Evolutionary conservation across 1,284 basidiomycete species (phyloP).

Genomic region (Singerocomus inundabilis): DNA sequence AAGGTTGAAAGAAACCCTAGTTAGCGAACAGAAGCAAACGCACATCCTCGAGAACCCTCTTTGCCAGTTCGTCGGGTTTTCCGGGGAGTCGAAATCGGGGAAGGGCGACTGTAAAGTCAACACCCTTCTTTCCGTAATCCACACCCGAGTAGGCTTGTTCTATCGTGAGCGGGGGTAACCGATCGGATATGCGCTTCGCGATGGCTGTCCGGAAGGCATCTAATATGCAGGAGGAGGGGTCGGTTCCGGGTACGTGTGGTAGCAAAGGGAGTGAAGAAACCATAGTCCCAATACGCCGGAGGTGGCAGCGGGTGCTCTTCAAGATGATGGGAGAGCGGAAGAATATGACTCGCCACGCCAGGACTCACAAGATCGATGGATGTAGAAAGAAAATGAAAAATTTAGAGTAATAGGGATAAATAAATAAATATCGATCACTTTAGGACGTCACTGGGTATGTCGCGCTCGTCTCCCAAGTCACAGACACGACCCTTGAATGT

Average conservation of each 20-base stretch:
- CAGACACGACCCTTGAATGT: conserved; percentile 11
- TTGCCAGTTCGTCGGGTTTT: conserved; percentile 78
- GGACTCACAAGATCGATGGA: neutral
- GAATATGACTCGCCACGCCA: conserved; percentile 9
- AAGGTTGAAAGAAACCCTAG: neutral
- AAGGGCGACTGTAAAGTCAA: conserved; percentile 90
- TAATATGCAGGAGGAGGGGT: conserved; percentile 70
- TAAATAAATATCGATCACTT: neutral
- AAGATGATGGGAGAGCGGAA: neutral
- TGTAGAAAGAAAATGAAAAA: neutral
- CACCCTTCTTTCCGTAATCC: conserved; percentile 88
- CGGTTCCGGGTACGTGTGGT: conserved; percentile 56
- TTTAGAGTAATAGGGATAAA: neutral
- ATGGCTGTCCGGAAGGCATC: conserved; percentile 87
- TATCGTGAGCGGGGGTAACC: conserved; percentile 64
- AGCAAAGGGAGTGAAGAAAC: conserved; percentile 24
- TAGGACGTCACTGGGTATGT: conserved; percentile 9
- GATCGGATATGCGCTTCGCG: conserved; percentile 73
- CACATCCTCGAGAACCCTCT: conserved; percentile 74
- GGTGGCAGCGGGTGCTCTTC: neutral
- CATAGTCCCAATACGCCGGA: conserved; percentile 21
- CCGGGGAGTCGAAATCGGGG: conserved; percentile 87
- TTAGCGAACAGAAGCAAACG: conserved; percentile 27
- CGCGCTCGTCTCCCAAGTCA: conserved; percentile 28
- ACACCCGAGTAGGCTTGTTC: conserved; percentile 83